phyloP scores from a whole-genome alignment of 1,139 yeast species.

The Yamadazyma epiphylla region DNA sequence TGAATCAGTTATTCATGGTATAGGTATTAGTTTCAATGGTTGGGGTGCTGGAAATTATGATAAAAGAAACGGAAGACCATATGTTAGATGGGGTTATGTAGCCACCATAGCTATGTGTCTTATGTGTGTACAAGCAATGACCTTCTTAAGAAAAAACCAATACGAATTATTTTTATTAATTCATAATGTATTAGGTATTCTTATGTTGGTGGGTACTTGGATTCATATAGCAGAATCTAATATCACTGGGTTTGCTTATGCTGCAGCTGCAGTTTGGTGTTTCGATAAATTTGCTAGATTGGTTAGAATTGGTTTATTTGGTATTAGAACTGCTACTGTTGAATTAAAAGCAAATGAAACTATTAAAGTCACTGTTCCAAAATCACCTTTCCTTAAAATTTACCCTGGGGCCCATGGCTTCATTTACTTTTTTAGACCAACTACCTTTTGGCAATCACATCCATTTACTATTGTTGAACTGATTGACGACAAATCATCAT shows the following conservation, averaged over 20 bases:
- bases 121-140: constrained; percentile 45
- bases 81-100: constrained; percentile 54
- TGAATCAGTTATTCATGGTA: constrained; percentile 47
- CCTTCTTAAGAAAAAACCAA: constrained; percentile 47
- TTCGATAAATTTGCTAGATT: constrained; percentile 56
- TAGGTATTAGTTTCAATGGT: constrained; percentile 42
- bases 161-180: constrained; percentile 62
- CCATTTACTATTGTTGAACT: constrained; percentile 50
- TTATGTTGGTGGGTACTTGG: constrained; percentile 59
- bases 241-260: constrained; percentile 44
- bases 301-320: constrained; percentile 45
- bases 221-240: constrained; percentile 47
- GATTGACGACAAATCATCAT: constrained; percentile 23
- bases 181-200: constrained; percentile 57
- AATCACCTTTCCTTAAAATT: constrained; percentile 38
- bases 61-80: constrained; percentile 32
- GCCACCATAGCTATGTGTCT: constrained; percentile 37
- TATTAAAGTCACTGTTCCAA: constrained; percentile 30
- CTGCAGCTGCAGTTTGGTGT: constrained; percentile 62
- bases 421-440: constrained; percentile 35
- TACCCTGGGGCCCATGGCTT: constrained; percentile 38
- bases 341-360: constrained; percentile 46
- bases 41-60: constrained; percentile 29
- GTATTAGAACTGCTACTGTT: constrained; percentile 47
- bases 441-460: constrained; percentile 55